Base-by-base conservation (phyloP, 2,329 filamentous ascomycete genomes). In the Albifimbria verrucaria region DNA sequence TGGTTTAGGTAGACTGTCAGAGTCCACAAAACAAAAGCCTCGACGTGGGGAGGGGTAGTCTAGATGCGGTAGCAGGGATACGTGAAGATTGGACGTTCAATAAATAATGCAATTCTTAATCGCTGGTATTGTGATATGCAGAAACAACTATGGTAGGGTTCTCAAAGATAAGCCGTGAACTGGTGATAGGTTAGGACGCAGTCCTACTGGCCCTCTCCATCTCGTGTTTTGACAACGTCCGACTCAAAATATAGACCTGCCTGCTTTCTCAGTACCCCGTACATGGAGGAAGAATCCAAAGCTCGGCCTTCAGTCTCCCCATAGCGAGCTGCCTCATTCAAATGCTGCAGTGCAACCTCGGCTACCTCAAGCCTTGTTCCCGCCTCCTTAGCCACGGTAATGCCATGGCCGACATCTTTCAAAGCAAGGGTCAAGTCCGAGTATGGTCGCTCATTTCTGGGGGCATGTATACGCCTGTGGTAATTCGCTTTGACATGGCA, bases 201-300 rank as follows among this genome's bases (percentile, higher is more conserved):
- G 15, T 9, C 32, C 18, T n/a, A 39, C 18, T 4, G 12, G 4
- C 6, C 32, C 5, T 54, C 48, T 18, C 42, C 54, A 47, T 72
- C 69, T 17, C 70, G 54, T 6, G 59, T 49, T 54, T 63, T 69
- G 1, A 72, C 62, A 10, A 65, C 24, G 3, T 73, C 68, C 2
- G 64, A 77, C 59, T 77, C 71, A 61, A 80, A 80, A 0, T 66
- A 59, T 17, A 80, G 52, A 0, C 74, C 76, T 2, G 75, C 71
- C 50, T 74, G 66, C 49, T 58, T 56, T 44, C 77, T 68, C 22
- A 80, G 59, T 22, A 76, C 62, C 1, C 78, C 79, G 64, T 76
- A 82, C 60, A 81, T 69, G n/a, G 72, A 72, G 10, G 74, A 78
- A 10, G 77, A 80, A 62, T 81, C 79, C 23, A 81, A 59, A 2